Base-by-base conservation (phyloP, 768 basidiomycete species). In the Lentinus brumalis region DNA sequence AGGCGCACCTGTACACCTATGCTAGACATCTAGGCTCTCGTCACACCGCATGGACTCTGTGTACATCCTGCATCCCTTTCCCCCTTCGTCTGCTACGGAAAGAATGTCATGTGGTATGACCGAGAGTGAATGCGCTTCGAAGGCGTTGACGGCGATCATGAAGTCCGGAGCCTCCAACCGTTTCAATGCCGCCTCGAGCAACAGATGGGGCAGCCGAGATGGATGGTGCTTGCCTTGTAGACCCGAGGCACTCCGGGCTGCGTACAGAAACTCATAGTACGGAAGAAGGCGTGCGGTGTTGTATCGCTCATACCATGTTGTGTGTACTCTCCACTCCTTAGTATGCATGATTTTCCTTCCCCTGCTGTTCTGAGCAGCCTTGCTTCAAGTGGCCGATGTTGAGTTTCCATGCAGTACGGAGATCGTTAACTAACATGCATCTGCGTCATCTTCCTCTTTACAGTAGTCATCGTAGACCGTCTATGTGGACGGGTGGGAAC, bases 391-490 rank as follows among this genome's bases (percentile, higher is more conserved):
- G 7, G 11, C 6, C 45, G 12, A 32, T 21, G 38, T 18, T 6
- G 21, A 16, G 30, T 11, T 3, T 15, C 18, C 1, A 18, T 8
- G 32, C 8, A 12, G 35, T 3, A n/a, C n/a, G n/a, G 16, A 1
- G 26, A 9, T 12, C 26, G 14, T 1, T 21, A 8, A 18, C 61
- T 63, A 16, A 59, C 50, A 49, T 42, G 5, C 46, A 35, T 16
- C 16, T 18, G 1, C 15, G 2, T 4, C 10, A 2, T 15, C 35
- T 44, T 49, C 46, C 11, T 67, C 86, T 44, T 50, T 45, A 12
- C 67, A 86, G 85, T 69, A 92, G 88, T 66, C 83, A 84, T 35
- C 86, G 92, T 46, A 83, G 91, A 58, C 87, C 85, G n/a, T 92
- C 92, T 31, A 77, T 84, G 46, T 94, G 88, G 89, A 75, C 77